phyloP scores from a whole-genome alignment of 306 rosid species.

The Prunus davidiana region DNA sequence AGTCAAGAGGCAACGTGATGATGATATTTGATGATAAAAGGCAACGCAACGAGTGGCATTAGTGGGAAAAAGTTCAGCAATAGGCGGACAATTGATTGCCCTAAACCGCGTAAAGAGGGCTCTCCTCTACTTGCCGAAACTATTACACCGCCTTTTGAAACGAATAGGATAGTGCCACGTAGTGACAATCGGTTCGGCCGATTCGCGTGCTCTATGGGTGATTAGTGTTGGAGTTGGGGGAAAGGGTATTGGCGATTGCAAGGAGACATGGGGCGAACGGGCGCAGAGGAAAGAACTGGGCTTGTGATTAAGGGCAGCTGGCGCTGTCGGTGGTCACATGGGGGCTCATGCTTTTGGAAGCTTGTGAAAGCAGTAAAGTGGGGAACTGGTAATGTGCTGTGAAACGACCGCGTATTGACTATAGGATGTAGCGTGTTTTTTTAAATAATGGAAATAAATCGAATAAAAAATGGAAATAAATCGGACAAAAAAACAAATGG shows the following conservation, averaged over 20 bases:
- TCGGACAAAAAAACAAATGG: too few species aligned
- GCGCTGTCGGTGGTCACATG: slow-evolving; percentile 35
- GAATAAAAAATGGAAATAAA: not conserved
- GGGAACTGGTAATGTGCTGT: not conserved
- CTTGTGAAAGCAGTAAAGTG: not conserved
- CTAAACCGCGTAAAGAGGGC: not conserved
- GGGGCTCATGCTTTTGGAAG: not conserved
- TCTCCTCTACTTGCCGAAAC: not conserved
- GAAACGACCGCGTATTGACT: not conserved
- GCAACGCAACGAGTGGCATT: not conserved
- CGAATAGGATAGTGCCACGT: not conserved
- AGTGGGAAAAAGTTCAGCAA: not conserved
- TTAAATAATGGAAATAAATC: not conserved
- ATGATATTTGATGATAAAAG: not conserved
- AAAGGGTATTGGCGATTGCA: not conserved
- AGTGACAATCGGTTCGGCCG: too few species aligned
- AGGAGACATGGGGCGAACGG: not conserved
- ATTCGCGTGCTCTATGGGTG: too few species aligned
- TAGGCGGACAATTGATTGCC: not conserved
- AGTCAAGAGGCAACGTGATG: too few species aligned
- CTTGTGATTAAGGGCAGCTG: slow-evolving; percentile 17
- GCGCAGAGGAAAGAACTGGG: slow-evolving; percentile 4
- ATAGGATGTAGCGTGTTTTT: not conserved
- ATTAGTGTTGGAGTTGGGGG: too few species aligned
- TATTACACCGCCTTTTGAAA: rapidly evolving